Conservation (phyloP, 306 rosid species). For the Potentilla sterilis region DNA sequence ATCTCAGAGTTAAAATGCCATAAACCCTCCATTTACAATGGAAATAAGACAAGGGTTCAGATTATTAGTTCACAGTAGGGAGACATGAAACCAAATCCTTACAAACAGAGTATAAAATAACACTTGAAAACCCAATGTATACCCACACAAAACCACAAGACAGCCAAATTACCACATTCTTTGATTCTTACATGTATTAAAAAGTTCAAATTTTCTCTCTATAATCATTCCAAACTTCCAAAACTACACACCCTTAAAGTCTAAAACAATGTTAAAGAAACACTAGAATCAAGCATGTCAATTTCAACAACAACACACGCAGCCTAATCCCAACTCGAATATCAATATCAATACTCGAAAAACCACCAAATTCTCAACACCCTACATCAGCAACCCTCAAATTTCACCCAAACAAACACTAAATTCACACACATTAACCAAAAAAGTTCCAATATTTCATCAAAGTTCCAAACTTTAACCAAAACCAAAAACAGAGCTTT, state of each 20-base stretch:
- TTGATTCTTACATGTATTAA: not conserved
- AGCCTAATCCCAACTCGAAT: not conserved
- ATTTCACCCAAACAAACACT: not conserved
- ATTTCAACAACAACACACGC: not conserved
- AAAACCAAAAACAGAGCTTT: not conserved
- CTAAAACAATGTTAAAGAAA: not conserved
- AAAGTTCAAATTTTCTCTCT: not conserved
- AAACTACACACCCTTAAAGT: not conserved
- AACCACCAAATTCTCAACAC: not conserved
- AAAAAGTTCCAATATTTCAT: not conserved
- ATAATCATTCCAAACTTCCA: not conserved
- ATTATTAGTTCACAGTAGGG: no score
- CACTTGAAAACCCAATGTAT: not conserved
- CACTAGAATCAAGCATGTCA: not conserved
- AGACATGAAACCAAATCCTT: not conserved
- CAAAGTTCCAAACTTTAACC: slow-evolving; percentile 1
- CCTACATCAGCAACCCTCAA: not conserved
- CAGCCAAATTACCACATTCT: not conserved
- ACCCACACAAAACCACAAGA: not conserved
- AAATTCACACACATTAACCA: not conserved
- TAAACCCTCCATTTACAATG: no score
- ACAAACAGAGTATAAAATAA: not conserved
- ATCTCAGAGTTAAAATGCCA: no score
- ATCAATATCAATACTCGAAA: not conserved
- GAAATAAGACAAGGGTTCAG: no score